Conservation (phyloP, 345 rosid species). For the Passiflora organensis region DNA sequence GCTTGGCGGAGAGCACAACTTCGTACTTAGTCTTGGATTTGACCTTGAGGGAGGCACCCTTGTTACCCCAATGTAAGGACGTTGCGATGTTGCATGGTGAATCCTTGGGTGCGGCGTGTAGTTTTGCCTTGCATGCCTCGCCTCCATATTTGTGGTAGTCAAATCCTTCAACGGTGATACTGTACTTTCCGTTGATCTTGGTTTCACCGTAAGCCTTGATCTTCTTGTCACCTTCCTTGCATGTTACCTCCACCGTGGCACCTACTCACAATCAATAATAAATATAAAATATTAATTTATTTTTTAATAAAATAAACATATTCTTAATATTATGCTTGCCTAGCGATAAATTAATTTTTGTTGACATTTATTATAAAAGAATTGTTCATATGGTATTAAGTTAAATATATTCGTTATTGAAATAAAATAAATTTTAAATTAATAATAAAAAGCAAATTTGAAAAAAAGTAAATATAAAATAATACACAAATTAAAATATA, state of each 20-base stretch:
- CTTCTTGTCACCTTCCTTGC: slow-evolving; percentile 14
- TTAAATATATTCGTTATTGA: too few species aligned
- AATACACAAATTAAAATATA: too few species aligned
- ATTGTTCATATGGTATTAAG: too few species aligned
- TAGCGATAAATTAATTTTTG: too few species aligned
- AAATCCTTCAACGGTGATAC: slow-evolving; percentile 19
- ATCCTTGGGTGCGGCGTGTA: slow-evolving; percentile 19
- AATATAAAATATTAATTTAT: neutral
- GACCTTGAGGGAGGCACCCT: slow-evolving; percentile 18
- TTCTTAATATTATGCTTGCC: neutral
- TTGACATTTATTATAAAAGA: too few species aligned
- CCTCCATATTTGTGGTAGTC: slow-evolving; percentile 22
- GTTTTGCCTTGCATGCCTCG: slow-evolving; percentile 33
- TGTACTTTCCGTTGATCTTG: slow-evolving; percentile 25
- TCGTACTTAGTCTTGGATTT: slow-evolving; percentile 20
- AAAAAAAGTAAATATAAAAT: too few species aligned
- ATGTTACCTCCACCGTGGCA: slow-evolving; percentile 28
- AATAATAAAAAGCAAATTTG: too few species aligned
- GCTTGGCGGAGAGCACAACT: slow-evolving; percentile 20
- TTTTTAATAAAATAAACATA: neutral
- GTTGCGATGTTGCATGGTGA: slow-evolving; percentile 30
- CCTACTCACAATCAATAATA: slow-evolving; percentile 4
- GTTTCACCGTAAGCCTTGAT: slow-evolving; percentile 32
- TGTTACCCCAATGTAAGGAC: slow-evolving; percentile 11
- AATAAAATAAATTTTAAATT: too few species aligned